phyloP scores from a whole-genome alignment of 2,329 filamentous ascomycete species.

The Microcera coccophila region DNA sequence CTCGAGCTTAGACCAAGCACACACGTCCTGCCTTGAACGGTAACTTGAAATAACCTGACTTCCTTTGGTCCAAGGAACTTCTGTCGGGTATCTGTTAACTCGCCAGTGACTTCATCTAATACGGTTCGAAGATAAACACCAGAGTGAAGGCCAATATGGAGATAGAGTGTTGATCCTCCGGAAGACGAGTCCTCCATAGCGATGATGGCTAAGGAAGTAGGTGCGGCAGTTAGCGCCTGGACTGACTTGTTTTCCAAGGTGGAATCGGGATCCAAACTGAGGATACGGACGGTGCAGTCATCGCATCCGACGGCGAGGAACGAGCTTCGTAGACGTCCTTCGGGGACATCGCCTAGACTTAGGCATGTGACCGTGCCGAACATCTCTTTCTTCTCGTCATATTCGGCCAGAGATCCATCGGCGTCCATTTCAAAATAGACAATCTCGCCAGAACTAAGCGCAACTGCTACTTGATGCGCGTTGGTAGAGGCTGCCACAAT shows the following conservation, averaged over 20 bases:
- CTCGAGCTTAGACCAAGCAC: conserved; percentile 87
- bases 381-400: conserved; percentile 93
- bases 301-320: conserved; percentile 96
- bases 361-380: conserved; percentile 91
- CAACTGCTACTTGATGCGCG: conserved; percentile 86
- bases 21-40: conserved; percentile 76
- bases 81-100: conserved; percentile 89
- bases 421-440: conserved; percentile 97
- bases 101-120: conserved; percentile 90
- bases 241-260: conserved; percentile 92
- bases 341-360: conserved; percentile 88
- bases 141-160: conserved; percentile 93
- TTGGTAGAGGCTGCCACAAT: conserved; percentile 95
- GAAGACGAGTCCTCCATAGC: conserved; percentile 92
- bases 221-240: conserved; percentile 85
- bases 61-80: conserved; percentile 90
- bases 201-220: conserved; percentile 86
- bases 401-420: conserved; percentile 86
- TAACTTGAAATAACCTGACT: conserved; percentile 87
- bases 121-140: conserved; percentile 95
- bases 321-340: conserved; percentile 81
- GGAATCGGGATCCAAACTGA: conserved; percentile 84
- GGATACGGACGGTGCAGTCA: conserved; percentile 89
- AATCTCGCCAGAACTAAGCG: conserved; percentile 92
- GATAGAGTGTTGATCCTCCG: conserved; percentile 81